phyloP scores from a whole-genome alignment of 768 basidiomycete genomes.

The Omphalotus guepiniiformis region DNA sequence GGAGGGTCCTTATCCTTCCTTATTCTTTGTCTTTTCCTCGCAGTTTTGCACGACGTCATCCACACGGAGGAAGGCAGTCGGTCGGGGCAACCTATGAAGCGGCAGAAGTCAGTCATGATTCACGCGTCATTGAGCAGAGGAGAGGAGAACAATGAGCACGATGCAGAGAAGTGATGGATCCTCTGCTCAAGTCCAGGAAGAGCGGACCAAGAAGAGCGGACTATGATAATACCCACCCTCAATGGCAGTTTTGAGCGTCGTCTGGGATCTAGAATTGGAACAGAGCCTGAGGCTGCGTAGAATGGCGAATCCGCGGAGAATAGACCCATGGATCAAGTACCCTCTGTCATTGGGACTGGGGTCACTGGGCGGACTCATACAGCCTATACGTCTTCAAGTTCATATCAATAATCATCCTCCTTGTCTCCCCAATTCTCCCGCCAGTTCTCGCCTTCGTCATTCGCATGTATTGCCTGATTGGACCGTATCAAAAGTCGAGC shows the following conservation, averaged over 20 bases:
- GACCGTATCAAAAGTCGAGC: slow-evolving; percentile 1
- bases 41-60: slow-evolving; percentile 91
- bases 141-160: background rate
- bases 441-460: slow-evolving; percentile 79
- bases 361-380: slow-evolving; percentile 93
- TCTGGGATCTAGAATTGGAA: slow-evolving; percentile 63
- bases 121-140: background rate
- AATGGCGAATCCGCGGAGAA: background rate
- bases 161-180: background rate
- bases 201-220: no score
- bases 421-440: slow-evolving; percentile 97
- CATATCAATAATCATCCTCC: slow-evolving; percentile 96
- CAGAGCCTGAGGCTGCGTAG: no score
- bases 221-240: no score
- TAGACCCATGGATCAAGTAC: slow-evolving; percentile 24
- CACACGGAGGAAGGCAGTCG: slow-evolving; percentile 83
- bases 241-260: slow-evolving; percentile 94
- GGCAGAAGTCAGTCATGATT: slow-evolving; percentile 7
- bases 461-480: slow-evolving; percentile 89
- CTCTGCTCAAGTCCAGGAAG: background rate
- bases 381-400: slow-evolving; percentile 89
- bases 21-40: slow-evolving; percentile 65
- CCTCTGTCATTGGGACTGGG: no score
- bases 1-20: slow-evolving; percentile 41
- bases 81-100: slow-evolving; percentile 72